A percentile compares a stretch with the other conserved stretches of the same genome.
phyloP scores from a whole-genome alignment of 257 asterid genomes.

The Solanum verrucosum region DNA sequence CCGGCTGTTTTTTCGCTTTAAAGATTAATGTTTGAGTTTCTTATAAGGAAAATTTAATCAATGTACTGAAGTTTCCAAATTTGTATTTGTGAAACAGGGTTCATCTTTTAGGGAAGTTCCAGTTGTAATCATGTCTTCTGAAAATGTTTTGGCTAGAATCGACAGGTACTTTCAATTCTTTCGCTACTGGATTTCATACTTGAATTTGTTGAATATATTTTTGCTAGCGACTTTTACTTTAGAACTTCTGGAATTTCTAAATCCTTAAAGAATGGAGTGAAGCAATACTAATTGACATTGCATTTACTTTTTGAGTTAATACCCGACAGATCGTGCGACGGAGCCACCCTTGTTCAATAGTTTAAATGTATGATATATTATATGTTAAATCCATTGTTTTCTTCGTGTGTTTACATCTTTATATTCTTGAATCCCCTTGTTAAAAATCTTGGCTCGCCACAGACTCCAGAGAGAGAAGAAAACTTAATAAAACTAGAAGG shows the following conservation, averaged over 20 bases:
- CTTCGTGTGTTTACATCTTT: neutral
- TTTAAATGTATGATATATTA: neutral
- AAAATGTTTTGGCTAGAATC: slow-evolving; percentile 70
- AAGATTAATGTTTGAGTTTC: neutral
- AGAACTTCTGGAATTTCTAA: neutral
- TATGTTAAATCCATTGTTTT: neutral
- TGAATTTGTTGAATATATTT: neutral
- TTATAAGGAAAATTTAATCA: neutral
- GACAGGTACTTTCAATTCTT: slow-evolving; percentile 45
- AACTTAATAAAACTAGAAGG: neutral
- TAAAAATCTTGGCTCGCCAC: neutral
- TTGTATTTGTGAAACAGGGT: slow-evolving; percentile 44
- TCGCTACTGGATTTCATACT: neutral
- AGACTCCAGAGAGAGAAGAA: neutral
- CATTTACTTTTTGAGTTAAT: neutral
- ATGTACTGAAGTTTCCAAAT: neutral
- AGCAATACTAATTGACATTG: neutral
- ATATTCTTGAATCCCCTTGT: neutral
- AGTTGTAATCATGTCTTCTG: slow-evolving; percentile 96
- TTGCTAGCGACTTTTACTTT: neutral
- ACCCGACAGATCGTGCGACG: neutral
- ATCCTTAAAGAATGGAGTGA: neutral
- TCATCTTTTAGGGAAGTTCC: slow-evolving; percentile 88
- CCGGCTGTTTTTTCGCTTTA: neutral
- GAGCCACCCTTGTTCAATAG: neutral